Evolutionary conservation across 345 rosid species (phyloP).

Genomic region (Rhodomyrtus tomentosa): DNA sequence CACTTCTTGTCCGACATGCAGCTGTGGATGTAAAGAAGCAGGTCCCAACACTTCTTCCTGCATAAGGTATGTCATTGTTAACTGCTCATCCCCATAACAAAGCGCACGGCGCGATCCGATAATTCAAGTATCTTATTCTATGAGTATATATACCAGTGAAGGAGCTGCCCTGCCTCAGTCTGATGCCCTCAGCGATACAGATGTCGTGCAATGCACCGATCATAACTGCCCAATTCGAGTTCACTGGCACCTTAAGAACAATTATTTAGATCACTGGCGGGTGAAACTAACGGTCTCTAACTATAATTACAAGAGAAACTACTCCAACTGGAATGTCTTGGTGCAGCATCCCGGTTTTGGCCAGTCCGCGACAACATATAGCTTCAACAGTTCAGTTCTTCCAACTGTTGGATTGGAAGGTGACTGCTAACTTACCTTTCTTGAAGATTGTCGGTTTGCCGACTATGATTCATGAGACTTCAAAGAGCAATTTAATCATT

Average conservation of each 20-base stretch:
- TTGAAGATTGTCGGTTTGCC: not conserved
- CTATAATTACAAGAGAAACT: constrained; percentile 35
- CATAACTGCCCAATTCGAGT: constrained; percentile 47
- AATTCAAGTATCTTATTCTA: not conserved
- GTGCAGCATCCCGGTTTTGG: constrained; percentile 51
- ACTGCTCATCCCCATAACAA: not conserved
- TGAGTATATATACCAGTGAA: constrained; percentile 11
- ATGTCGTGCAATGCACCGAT: constrained; percentile 38
- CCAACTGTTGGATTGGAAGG: constrained; percentile 34
- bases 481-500: not conserved
- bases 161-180: constrained; percentile 1
- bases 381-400: constrained; percentile 42
- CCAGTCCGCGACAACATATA: constrained; percentile 17
- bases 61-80: constrained; percentile 19
- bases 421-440: not conserved
- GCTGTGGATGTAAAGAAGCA: constrained; percentile 55
- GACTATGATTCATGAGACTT: not conserved
- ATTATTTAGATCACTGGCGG: constrained; percentile 33
- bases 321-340: constrained; percentile 44
- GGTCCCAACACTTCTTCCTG: constrained; percentile 17
- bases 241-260: constrained; percentile 55
- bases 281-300: constrained; percentile 43
- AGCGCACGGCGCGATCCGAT: not conserved
- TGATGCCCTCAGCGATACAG: not conserved
- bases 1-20: constrained; percentile 39